These are phyloP conservation scores for Oxytropis ochrocephala DNA, from an alignment of 306 rosid genomes.

Conservation along the genomic window DNA sequence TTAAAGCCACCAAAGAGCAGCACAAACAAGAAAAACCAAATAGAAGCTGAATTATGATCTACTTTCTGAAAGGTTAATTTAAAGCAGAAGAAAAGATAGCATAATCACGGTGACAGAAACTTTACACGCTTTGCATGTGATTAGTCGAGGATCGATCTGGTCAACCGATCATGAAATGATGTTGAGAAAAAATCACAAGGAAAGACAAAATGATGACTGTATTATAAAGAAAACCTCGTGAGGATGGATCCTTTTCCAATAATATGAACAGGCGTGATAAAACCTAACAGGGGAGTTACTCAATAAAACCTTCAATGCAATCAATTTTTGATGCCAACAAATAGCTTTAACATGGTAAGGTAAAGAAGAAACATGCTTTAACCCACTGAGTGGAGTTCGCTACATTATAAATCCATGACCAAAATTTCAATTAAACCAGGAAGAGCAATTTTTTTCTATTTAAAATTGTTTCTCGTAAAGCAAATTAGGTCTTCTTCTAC, in stretches of 20 bases:
- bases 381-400: background rate
- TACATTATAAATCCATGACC: background rate
- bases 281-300: background rate
- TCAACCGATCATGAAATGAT: slow-evolving; percentile 7
- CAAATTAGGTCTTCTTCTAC: background rate
- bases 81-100: background rate
- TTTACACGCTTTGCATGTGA: background rate
- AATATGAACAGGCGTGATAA: background rate
- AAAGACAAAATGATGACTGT: background rate
- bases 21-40: background rate
- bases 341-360: background rate
- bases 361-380: too few species aligned
- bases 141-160: slow-evolving; percentile 1
- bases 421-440: background rate
- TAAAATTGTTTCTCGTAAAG: background rate
- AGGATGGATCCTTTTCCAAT: background rate
- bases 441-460: background rate
- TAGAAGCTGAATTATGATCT: background rate
- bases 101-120: background rate
- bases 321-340: background rate
- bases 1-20: background rate
- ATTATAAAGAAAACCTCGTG: background rate
- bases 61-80: background rate
- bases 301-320: background rate
- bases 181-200: background rate